These are phyloP conservation scores for Fusarium palustre DNA, from an alignment of 2,329 filamentous ascomycete genomes.

Conservation along the genomic window DNA sequence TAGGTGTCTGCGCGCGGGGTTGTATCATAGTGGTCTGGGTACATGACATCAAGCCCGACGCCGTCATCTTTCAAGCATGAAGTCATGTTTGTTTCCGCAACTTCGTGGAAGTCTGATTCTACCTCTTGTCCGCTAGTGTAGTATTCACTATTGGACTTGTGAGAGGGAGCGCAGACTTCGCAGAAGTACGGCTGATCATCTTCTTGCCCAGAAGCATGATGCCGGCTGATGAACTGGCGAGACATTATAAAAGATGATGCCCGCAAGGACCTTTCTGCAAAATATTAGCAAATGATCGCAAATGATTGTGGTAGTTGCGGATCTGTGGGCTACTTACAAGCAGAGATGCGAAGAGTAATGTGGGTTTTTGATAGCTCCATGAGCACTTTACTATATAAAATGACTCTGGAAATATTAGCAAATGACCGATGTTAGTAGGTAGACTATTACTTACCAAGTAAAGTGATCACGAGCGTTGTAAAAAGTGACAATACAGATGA, in stretches of 20 bases:
- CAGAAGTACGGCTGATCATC: background rate
- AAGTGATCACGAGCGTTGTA: background rate
- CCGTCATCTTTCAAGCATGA: background rate
- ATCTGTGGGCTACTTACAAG: background rate
- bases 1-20: background rate
- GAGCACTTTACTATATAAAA: background rate
- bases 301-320: background rate
- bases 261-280: background rate
- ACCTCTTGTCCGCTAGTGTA: background rate
- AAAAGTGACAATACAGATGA: background rate
- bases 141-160: background rate
- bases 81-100: background rate
- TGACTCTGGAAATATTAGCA: background rate
- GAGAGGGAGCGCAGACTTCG: background rate
- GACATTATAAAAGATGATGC: background rate
- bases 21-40: background rate
- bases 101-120: background rate
- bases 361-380: background rate
- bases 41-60: background rate
- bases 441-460: background rate
- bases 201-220: background rate
- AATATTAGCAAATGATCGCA: background rate
- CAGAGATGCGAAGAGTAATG: background rate
- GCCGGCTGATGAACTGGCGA: background rate
- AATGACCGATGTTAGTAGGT: too few relatives aligned